These are phyloP conservation scores for Dalbergia cochinchinensis DNA, from an alignment of 306 rosid species.

Conservation along the genomic window DNA sequence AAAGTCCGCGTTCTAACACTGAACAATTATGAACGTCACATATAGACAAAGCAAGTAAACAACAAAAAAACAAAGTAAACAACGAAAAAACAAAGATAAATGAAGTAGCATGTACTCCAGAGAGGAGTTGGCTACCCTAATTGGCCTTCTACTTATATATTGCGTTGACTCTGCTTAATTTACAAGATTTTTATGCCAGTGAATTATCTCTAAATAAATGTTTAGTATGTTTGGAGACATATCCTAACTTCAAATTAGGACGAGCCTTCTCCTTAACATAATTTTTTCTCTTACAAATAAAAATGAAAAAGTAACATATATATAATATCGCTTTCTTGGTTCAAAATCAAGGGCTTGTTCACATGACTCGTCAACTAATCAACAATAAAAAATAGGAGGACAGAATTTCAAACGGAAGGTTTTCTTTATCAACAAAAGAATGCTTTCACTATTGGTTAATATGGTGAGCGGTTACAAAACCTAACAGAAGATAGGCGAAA, in stretches of 20 bases:
- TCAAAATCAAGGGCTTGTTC: slow-evolving; percentile 10
- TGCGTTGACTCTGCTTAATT: too few relatives aligned
- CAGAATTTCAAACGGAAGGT: not conserved
- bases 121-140: too few relatives aligned
- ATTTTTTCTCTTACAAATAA: too few relatives aligned
- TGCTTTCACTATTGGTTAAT: not conserved
- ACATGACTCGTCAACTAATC: not conserved
- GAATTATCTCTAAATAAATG: too few relatives aligned
- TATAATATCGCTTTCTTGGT: not conserved
- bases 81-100: not conserved
- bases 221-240: too few relatives aligned
- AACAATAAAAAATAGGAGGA: not conserved
- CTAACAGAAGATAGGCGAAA: not conserved
- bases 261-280: too few relatives aligned
- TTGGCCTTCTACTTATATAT: too few relatives aligned
- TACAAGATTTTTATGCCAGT: too few relatives aligned
- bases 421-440: not conserved
- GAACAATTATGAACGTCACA: not conserved
- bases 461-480: not conserved
- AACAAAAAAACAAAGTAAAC: not conserved
- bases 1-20: not conserved
- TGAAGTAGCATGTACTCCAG: not conserved
- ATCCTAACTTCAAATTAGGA: too few relatives aligned
- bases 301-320: not conserved
- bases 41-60: not conserved